Percentiles rank a stretch among this genome's conserved stretches.
phyloP scores from a whole-genome alignment of 2,329 filamentous ascomycete genomes.

The Fusarium albosuccineum region DNA sequence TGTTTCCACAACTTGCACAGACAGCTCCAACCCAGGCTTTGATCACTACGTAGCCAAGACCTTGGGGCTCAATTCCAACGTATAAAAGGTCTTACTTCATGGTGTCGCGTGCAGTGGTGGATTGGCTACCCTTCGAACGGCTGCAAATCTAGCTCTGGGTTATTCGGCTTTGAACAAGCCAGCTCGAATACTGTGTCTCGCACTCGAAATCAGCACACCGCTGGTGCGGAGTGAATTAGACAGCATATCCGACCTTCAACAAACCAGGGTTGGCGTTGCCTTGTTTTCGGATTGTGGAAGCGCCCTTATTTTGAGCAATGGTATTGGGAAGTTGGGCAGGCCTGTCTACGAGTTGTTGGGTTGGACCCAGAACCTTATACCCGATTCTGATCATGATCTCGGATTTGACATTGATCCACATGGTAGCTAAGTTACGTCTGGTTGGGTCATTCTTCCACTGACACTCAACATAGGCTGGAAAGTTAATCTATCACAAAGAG shows the following conservation, averaged over 20 bases:
- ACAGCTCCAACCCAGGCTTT: background rate
- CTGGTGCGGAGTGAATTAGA: background rate
- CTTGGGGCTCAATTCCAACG: background rate
- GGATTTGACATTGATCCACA: too few relatives aligned
- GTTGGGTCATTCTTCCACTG: too few relatives aligned
- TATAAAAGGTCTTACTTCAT: background rate
- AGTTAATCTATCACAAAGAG: too few relatives aligned
- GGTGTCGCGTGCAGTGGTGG: background rate
- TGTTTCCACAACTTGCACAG: background rate
- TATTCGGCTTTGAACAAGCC: background rate
- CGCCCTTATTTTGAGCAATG: background rate
- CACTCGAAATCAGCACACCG: background rate
- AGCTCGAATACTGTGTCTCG: background rate
- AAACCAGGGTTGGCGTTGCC: background rate
- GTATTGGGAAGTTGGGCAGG: background rate
- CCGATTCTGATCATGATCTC: background rate
- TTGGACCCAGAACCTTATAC: background rate
- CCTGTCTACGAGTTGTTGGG: background rate
- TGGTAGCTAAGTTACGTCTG: too few relatives aligned
- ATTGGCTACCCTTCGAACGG: background rate
- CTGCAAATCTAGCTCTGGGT: background rate
- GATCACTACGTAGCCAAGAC: background rate
- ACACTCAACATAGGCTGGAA: too few relatives aligned
- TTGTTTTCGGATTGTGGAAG: background rate
- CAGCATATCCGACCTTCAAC: background rate